These are phyloP conservation scores for Suillus brevipes DNA, from an alignment of 768 basidiomycete genomes.

Conservation along the genomic window DNA sequence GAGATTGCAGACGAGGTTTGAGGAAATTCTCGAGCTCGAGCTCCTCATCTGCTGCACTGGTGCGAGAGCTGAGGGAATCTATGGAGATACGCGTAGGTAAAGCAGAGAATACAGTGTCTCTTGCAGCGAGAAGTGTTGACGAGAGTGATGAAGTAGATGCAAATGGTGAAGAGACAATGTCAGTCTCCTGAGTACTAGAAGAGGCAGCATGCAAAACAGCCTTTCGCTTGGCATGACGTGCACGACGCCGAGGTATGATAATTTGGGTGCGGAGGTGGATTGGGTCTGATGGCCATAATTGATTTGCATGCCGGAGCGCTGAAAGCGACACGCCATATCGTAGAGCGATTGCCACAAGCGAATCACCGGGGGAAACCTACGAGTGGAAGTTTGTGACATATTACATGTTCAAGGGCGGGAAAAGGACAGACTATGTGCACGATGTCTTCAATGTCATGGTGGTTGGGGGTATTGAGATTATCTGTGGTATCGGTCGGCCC, in stretches of 20 bases:
- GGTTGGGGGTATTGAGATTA: too few relatives aligned
- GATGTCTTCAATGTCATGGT: neutral
- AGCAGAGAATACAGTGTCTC: constrained; percentile 23
- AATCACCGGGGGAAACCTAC: constrained; percentile 73
- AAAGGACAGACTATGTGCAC: neutral
- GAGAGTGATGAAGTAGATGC: constrained; percentile 12
- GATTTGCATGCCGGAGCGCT: constrained; percentile 83
- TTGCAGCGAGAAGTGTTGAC: constrained; percentile 22
- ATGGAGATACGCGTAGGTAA: constrained; percentile 31
- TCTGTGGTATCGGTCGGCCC: neutral
- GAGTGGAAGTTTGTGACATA: constrained; percentile 2
- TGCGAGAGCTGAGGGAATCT: constrained; percentile 30
- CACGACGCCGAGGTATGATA: constrained; percentile 58
- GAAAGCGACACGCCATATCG: constrained; percentile 86
- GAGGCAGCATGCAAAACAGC: neutral
- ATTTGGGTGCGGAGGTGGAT: constrained; percentile 85
- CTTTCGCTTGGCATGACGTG: constrained; percentile 11
- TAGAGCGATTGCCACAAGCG: constrained; percentile 83
- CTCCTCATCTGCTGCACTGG: constrained; percentile 26
- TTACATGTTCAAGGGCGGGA: neutral
- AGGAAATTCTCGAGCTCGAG: constrained; percentile 27
- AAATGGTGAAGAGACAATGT: neutral
- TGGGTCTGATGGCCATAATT: constrained; percentile 91
- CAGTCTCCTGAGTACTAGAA: neutral
- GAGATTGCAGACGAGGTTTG: neutral